Percentiles rank a stretch among this genome's conserved stretches.
Conservation (phyloP, 176 grass and related monocot genomes). For the Guadua angustifolia region DNA sequence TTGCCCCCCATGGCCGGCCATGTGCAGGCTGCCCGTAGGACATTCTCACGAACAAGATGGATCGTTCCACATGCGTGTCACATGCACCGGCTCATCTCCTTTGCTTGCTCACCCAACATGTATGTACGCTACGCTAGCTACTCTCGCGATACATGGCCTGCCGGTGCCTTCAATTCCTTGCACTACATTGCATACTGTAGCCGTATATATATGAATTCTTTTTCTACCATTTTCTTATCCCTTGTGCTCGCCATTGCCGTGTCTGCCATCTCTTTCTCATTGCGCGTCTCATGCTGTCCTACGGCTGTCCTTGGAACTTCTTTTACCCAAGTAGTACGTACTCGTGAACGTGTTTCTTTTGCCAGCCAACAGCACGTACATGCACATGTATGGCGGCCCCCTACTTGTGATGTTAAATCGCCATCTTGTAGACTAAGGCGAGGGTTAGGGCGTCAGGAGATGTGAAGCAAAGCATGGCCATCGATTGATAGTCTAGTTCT, state of each 20-base stretch:
- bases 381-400: conserved; percentile 32
- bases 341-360: conserved; percentile 30
- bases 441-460: neutral
- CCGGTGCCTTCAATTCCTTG: conserved; percentile 35
- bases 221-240: neutral
- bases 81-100: conserved; percentile 50
- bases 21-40: conserved; percentile 68
- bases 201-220: neutral
- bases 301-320: conserved; percentile 16
- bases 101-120: conserved; percentile 27
- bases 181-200: conserved; percentile 7
- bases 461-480: neutral
- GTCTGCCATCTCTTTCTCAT: neutral
- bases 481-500: neutral
- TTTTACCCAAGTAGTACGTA: neutral
- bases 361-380: conserved; percentile 17
- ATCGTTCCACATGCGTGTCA: conserved; percentile 68
- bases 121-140: neutral
- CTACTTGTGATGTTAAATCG: conserved; percentile 26
- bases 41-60: conserved; percentile 56
- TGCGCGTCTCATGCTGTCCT: conserved; percentile 42
- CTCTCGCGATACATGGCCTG: neutral
- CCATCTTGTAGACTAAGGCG: neutral
- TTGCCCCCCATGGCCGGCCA: conserved; percentile 55
- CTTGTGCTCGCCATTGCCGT: neutral